Base-by-base conservation (phyloP, 192 early-diverging fungal species). In the Helicostylum pulchrum region DNA sequence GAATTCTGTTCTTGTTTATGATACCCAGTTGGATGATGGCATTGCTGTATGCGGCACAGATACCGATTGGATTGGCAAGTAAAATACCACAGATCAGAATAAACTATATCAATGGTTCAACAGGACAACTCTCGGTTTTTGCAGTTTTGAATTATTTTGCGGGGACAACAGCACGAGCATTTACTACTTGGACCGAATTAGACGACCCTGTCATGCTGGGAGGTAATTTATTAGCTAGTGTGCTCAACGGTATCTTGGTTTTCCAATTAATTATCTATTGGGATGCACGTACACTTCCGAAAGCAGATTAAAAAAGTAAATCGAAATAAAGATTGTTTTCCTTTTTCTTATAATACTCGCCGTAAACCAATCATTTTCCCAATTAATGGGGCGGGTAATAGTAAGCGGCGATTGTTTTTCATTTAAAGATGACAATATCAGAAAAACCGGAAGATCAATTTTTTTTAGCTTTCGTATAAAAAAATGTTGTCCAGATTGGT, bases 161-260 rank as follows among this genome's bases (percentile, higher is more conserved):
- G 19, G 97, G 97, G 30, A 85, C 85, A 1, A 78, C 86, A 0
- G 97, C 95, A 3, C 84, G 97, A 59, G 79, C 97, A 3, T 94
- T 90, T 67, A 99, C 97, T 6, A 97, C 97, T 7, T 60, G 94
- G 66, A 88, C 91, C 30, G 95, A 99, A 75, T 81, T 97, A 7
- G 82, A 94, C 59, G 94, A 97, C 71, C 72, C 79, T 14, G 68
- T 92, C 14, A 82, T 99, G 65, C 73, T 99, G 20, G 63, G 79
- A 8, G 86, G 89, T 47, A 83, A 79, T 47, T 50, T 92, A 6
- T 66, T 90, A 53, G 91, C 92, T 17, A 81, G 85, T 0, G 48
- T 79, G 17, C 81, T 96, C 53, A 97, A 99, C 73, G 85, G 77
- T 26, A 66, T 94, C 17, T 69, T 97, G 39, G 83, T 89, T n/a